These are phyloP conservation scores for Calonectria ilicicola DNA, from an alignment of 2,329 filamentous ascomycete genomes.

Conservation along the genomic window DNA sequence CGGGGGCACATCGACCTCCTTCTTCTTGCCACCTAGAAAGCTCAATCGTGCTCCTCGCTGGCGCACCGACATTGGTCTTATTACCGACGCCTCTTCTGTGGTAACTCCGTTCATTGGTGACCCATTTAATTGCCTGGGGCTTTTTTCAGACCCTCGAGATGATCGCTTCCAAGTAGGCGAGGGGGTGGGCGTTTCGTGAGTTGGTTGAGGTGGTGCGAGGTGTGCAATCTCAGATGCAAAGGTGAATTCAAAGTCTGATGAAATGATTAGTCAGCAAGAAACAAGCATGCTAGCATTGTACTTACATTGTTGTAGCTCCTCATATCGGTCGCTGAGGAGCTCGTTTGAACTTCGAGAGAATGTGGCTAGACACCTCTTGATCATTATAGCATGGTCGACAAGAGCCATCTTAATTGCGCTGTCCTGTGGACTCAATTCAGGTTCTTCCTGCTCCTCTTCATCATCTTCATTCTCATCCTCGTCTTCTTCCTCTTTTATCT, in stretches of 20 bases:
- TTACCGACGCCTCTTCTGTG: slow-evolving; percentile 63
- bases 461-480: slow-evolving; percentile 55
- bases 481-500: slow-evolving; percentile 53
- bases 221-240: slow-evolving; percentile 75
- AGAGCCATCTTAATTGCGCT: slow-evolving; percentile 86
- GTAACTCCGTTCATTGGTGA: slow-evolving; percentile 50
- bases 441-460: slow-evolving; percentile 55
- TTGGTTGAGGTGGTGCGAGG: slow-evolving; percentile 65
- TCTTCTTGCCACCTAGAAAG: slow-evolving; percentile 67
- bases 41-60: slow-evolving; percentile 67
- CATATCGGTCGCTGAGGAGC: slow-evolving; percentile 65
- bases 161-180: slow-evolving; percentile 63
- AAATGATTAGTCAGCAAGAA: slow-evolving; percentile 30
- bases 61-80: slow-evolving; percentile 64
- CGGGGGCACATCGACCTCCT: slow-evolving; percentile 48
- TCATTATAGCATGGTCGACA: slow-evolving; percentile 88
- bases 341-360: slow-evolving; percentile 74
- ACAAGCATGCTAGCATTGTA: slow-evolving; percentile 33
- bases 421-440: slow-evolving; percentile 71
- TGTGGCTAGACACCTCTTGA: slow-evolving; percentile 82
- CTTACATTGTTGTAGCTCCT: slow-evolving; percentile 75
- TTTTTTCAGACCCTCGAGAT: slow-evolving; percentile 57
- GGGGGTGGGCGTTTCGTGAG: slow-evolving; percentile 55
- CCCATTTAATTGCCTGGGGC: slow-evolving; percentile 48
- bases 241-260: slow-evolving; percentile 69